Conservation (phyloP, 495 filamentous ascomycete genomes). For the Lophiotrema nucula region DNA sequence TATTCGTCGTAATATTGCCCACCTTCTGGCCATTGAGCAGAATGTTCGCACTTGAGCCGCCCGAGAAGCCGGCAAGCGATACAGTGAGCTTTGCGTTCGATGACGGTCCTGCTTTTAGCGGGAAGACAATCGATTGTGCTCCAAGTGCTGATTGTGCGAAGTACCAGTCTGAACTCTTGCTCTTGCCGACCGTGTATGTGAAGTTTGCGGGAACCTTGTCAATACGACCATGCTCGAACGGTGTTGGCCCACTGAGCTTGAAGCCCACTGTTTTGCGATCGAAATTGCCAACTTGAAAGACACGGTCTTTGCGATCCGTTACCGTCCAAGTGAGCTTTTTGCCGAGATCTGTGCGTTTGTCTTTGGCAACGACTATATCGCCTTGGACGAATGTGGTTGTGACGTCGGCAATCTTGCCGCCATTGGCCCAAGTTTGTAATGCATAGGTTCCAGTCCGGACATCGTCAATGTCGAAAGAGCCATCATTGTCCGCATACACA, state of each 20-base stretch:
- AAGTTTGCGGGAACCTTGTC: constrained; percentile 41
- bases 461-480: constrained; percentile 39
- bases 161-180: constrained; percentile 40
- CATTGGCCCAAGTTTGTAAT: constrained; percentile 46
- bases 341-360: constrained; percentile 32
- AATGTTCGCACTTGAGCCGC: constrained; percentile 11
- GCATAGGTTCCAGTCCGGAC: constrained; percentile 43
- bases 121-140: constrained; percentile 41
- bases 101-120: constrained; percentile 15
- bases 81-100: constrained; percentile 30
- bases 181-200: constrained; percentile 39
- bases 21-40: constrained; percentile 23
- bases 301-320: constrained; percentile 25
- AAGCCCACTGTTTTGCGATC: constrained; percentile 45
- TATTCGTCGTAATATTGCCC: constrained; percentile 34
- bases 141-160: constrained; percentile 43
- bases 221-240: constrained; percentile 40
- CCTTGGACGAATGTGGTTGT: constrained; percentile 40
- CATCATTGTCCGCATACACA: constrained; percentile 38
- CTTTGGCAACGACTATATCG: constrained; percentile 37
- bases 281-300: constrained; percentile 46
- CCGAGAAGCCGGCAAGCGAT: constrained; percentile 38
- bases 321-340: constrained; percentile 37
- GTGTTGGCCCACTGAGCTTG: constrained; percentile 37
- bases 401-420: constrained; percentile 40